A percentile compares a stretch with the other conserved stretches of the same genome.
These are phyloP conservation scores for Gossypium longicalyx DNA, from an alignment of 345 rosid species.

Conservation along the genomic window DNA sequence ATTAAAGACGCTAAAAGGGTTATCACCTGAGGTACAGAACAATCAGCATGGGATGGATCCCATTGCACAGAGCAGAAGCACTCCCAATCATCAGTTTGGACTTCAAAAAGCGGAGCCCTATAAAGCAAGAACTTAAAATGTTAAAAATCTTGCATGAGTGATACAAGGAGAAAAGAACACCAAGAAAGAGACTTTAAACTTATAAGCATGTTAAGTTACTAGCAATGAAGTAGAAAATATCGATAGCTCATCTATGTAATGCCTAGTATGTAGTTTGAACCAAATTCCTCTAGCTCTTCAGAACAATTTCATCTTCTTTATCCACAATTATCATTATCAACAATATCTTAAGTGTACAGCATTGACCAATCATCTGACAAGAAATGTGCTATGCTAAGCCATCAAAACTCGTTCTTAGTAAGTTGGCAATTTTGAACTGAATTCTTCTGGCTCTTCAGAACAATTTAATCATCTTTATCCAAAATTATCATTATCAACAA, in stretches of 20 bases:
- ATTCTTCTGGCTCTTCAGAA: no score
- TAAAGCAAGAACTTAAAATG: slow-evolving; percentile 11
- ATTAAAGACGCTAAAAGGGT: slow-evolving; percentile 6
- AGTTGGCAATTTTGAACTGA: no score
- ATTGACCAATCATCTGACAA: background rate
- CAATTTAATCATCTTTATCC: no score
- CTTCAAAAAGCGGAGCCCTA: slow-evolving; percentile 92
- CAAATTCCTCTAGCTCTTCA: background rate
- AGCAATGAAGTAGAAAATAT: background rate
- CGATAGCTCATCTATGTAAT: background rate
- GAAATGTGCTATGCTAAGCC: no score
- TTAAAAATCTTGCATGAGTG: slow-evolving; percentile 12
- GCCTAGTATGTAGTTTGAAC: background rate
- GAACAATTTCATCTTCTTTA: background rate
- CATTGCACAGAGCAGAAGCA: slow-evolving; percentile 78
- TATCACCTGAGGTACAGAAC: slow-evolving; percentile 84
- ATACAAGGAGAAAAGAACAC: background rate
- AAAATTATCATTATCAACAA: no score
- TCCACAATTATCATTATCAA: background rate
- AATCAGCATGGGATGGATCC: slow-evolving; percentile 89
- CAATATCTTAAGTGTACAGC: background rate
- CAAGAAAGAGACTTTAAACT: background rate
- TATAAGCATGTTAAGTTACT: background rate
- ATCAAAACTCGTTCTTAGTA: no score
- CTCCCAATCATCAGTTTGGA: slow-evolving; percentile 90